Evolutionary conservation across 768 basidiomycete genomes (phyloP).

Genomic region (Lyophyllum decastes): DNA sequence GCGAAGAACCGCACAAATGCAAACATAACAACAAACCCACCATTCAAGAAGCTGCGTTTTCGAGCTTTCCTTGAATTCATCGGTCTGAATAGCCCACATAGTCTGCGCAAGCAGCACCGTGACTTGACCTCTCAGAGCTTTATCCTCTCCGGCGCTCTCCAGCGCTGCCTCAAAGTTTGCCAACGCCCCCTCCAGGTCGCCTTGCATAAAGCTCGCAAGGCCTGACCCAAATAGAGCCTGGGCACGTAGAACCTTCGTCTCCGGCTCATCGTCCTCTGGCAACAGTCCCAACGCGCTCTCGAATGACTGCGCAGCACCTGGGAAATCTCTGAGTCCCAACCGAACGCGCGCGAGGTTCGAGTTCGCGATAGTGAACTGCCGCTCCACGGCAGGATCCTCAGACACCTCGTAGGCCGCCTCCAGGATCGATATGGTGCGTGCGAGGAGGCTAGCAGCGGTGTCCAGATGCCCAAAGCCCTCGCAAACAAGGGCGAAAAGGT

Average conservation of each 20-base stretch:
- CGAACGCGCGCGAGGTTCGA: slow-evolving; percentile 78
- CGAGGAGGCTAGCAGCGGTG: slow-evolving; percentile 57
- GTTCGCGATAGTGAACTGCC: slow-evolving; percentile 79
- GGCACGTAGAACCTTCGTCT: slow-evolving; percentile 46
- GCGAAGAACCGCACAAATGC: neutral
- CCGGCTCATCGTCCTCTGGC: slow-evolving; percentile 41
- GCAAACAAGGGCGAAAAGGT: slow-evolving; percentile 83
- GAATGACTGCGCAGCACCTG: slow-evolving; percentile 66
- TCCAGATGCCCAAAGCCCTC: slow-evolving; percentile 78
- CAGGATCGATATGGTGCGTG: slow-evolving; percentile 67
- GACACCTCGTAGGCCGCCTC: slow-evolving; percentile 87
- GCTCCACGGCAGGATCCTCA: slow-evolving; percentile 79
- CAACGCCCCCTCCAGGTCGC: slow-evolving; percentile 64
- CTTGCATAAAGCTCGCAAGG: slow-evolving; percentile 67
- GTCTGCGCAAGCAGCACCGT: slow-evolving; percentile 81
- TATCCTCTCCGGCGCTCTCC: slow-evolving; percentile 50
- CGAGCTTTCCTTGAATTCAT: slow-evolving; percentile 76
- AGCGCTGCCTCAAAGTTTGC: slow-evolving; percentile 68
- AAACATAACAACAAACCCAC: slow-evolving; percentile 41
- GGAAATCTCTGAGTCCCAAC: slow-evolving; percentile 59
- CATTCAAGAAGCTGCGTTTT: slow-evolving; percentile 81
- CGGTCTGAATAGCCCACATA: slow-evolving; percentile 79
- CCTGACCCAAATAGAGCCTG: slow-evolving; percentile 75
- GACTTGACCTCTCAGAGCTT: slow-evolving; percentile 61
- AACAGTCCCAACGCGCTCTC: slow-evolving; percentile 74